Evolutionary conservation across 371 early-diverging fungal species (phyloP), one percentile per base, ranked within the genome.

Genomic region (Lichtheimia ornata): DNA sequence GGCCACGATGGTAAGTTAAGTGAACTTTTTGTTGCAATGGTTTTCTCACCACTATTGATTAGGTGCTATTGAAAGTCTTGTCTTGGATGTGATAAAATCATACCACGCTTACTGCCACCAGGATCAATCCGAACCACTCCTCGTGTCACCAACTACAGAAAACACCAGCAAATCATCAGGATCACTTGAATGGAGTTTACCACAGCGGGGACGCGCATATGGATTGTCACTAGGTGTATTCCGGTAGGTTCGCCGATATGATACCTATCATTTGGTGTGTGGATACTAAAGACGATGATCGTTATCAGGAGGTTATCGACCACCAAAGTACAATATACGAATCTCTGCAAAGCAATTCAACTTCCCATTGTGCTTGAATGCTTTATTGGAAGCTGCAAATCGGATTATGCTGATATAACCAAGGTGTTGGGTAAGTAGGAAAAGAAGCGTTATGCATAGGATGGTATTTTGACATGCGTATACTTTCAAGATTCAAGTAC

Each of bases 301-400:
- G 27, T 28, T 27, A 43, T 58, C 42, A 63, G 70, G 44, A 56
- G 60, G 41, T 43, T 69, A 9, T 64, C 79, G 0, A 44, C 53
- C 6, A 70, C 64, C 40, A 25, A 63, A 30, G 56, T 72, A 7
- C 74, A 74, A 25, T 65, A 52, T 40, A 67, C 50, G 17, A 76
- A 79, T 64, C 30, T 79, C 11, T 56, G 66, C 12, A 65, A 69
- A 47, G 80, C 76, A 2, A 56, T 76, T 13, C 80, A 79, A 53
- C 45, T 79, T 5, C 80, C 76, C 25, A 42, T 73, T 4, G 72
- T 79, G 14, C 54, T 76, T 13, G 77, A 79, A 52, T 72, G 74
- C 42, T 76, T 79, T 53, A 53, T 74, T 13, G 66, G 67, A 12
- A 79, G 74, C 54, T 75, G 76, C 50, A 53, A 65, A 2, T 65